Evolutionary conservation across 208 protist species (phyloP).

Genomic region (Crithidia bombi): DNA sequence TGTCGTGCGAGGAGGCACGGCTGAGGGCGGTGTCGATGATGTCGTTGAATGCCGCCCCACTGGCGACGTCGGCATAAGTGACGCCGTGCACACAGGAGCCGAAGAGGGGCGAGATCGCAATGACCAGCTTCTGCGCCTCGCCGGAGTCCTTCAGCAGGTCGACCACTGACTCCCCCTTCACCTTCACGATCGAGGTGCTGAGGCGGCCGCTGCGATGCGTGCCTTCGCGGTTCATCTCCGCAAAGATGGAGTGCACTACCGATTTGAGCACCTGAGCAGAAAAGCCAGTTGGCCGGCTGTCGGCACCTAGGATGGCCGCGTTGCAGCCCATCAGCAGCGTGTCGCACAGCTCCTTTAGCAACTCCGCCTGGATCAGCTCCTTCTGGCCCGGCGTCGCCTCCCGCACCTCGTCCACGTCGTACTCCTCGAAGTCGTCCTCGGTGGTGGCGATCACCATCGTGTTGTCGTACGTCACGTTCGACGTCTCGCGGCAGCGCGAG

Average conservation of each 20-base stretch:
- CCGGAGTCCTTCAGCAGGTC: conserved; percentile 53
- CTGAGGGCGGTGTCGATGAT: conserved; percentile 53
- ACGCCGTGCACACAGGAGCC: conserved; percentile 80
- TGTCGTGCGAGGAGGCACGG: conserved; percentile 33
- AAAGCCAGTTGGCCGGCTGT: conserved; percentile 58
- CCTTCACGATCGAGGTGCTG: conserved; percentile 66
- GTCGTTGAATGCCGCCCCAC: conserved; percentile 44
- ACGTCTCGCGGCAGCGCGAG: conserved; percentile 58
- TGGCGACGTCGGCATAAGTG: conserved; percentile 42
- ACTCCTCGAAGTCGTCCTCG: conserved; percentile 78
- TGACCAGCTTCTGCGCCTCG: conserved; percentile 65
- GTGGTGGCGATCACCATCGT: conserved; percentile 65
- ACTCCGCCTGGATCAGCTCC: conserved; percentile 42
- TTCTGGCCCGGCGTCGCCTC: conserved; percentile 38
- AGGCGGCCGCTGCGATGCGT: conserved; percentile 39
- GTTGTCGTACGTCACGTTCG: conserved; percentile 71
- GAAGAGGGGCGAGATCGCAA: conserved; percentile 84
- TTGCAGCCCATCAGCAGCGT: conserved; percentile 71
- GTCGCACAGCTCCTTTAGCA: conserved; percentile 65
- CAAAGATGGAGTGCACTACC: conserved; percentile 60
- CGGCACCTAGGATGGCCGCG: conserved; percentile 68
- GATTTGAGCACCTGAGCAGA: conserved; percentile 61
- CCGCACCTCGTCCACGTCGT: conserved; percentile 79
- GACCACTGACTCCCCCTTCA: conserved; percentile 66
- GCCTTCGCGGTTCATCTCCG: conserved; percentile 35